phyloP scores from a whole-genome alignment of 306 rosid species.

The Oxytropis ochrocephala region DNA sequence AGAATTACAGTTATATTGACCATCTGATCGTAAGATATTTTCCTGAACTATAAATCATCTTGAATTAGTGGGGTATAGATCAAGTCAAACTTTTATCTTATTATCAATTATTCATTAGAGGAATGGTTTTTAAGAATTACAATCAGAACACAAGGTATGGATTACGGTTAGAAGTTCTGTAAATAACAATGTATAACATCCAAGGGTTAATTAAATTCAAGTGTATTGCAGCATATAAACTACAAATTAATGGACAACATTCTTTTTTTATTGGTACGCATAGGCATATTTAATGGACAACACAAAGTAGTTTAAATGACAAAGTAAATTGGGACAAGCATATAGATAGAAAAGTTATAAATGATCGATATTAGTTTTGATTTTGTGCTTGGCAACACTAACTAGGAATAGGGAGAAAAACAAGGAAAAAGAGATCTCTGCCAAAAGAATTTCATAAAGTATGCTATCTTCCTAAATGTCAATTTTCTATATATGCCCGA shows the following conservation, averaged over 20 bases:
- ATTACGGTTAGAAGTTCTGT: not conserved
- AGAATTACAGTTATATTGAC: not conserved
- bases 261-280: not conserved
- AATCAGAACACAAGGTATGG: not conserved
- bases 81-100: slow-evolving; percentile 4
- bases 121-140: not conserved
- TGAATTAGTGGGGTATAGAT: not conserved
- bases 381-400: not conserved
- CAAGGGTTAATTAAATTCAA: not conserved
- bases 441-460: not conserved
- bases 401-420: not conserved
- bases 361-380: not conserved
- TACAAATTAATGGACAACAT: not conserved
- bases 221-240: not conserved
- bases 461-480: not conserved
- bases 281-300: slow-evolving; percentile 3
- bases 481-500: not conserved
- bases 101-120: not conserved
- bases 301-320: not conserved
- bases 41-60: not conserved
- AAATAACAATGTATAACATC: not conserved
- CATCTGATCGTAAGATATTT: not conserved
- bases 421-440: not conserved
- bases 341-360: not conserved
- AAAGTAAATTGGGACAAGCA: not conserved